phyloP scores from a whole-genome alignment of 345 rosid species.

The Pseudoturritis turrita region DNA sequence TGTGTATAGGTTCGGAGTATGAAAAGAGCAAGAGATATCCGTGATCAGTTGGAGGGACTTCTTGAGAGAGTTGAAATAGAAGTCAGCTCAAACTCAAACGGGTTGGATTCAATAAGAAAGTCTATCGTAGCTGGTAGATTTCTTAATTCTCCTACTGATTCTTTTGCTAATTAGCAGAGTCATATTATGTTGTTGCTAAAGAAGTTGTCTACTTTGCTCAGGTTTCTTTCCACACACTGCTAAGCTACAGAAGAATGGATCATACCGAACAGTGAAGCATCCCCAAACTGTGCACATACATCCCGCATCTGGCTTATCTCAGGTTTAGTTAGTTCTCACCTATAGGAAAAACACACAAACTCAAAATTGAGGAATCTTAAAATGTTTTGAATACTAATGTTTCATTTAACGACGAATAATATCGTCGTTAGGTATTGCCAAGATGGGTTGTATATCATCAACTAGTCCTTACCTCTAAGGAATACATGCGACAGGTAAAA shows the following conservation, averaged over 20 bases:
- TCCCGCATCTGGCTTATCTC: slow-evolving; percentile 82
- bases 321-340: slow-evolving; percentile 38
- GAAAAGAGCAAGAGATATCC: slow-evolving; percentile 84
- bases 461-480: slow-evolving; percentile 80
- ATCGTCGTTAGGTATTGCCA: slow-evolving; percentile 53
- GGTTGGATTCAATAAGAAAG: slow-evolving; percentile 63
- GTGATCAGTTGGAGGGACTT: slow-evolving; percentile 83
- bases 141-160: neutral
- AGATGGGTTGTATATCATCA: slow-evolving; percentile 85
- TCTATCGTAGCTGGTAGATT: slow-evolving; percentile 60
- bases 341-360: neutral
- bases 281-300: slow-evolving; percentile 77
- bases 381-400: neutral
- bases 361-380: neutral
- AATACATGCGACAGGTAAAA: slow-evolving; percentile 76
- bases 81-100: slow-evolving; percentile 42
- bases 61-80: slow-evolving; percentile 85
- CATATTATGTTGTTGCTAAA: neutral
- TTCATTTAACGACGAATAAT: neutral
- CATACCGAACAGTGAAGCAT: slow-evolving; percentile 75
- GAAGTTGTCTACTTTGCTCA: slow-evolving; percentile 22
- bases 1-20: slow-evolving; percentile 73
- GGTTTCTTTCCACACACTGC: slow-evolving; percentile 80
- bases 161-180: neutral
- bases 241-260: slow-evolving; percentile 70